Evolutionary conservation across 2,329 filamentous ascomycete genomes (phyloP), one percentile per base, ranked within the genome.

Genomic region (Monilinia laxa): DNA sequence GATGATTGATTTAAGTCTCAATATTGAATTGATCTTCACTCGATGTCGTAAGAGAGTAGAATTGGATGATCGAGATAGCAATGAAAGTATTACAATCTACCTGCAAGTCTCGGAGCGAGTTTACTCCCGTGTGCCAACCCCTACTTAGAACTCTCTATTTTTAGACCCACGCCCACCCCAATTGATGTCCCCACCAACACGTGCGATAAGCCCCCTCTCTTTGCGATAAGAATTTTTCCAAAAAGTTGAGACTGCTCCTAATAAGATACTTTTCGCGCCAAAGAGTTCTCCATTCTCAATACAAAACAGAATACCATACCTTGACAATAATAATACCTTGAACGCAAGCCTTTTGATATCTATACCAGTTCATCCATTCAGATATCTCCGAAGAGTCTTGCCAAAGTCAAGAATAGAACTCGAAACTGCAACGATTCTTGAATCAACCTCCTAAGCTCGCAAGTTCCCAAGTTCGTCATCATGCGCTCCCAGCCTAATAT

Each of bases 401-500:
- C 31, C 35, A 51, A 51, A 11, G n/a, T 25, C n/a, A 23, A 23
- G n/a, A 51, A 51, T 25, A 51, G 49, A 14, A 51, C 25, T 5
- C 20, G 28, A 23, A 60, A 51, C 12, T 7, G 14, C 11, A 42
- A 49, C 28, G n/a, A 35, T 45, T 38, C 25, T n/a, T 14, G 38
- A 25, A 49, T 49, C 20, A 38, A 49, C 12, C 57, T 60, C 42
- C 18, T 10, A 18, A 23, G 38, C 16, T 42, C n/a, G 14, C 38
- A 58, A 51, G 31, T 23, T 40, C 31, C 6, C 31, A 62, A 51
- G 28, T 31, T 62, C 14, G 45, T 11, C 58, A 52, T 20, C 38
- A 62, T 62, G 55, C 64, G 64, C 55, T 53, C 64, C 20, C 64
- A 80, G 70, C 95, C 95, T 40, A 99, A 98, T 78, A 92, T 99